Percentiles rank a stretch among this genome's conserved stretches.
phyloP scores from a whole-genome alignment of 1,284 basidiomycete genomes.

The Leccinum huronense region DNA sequence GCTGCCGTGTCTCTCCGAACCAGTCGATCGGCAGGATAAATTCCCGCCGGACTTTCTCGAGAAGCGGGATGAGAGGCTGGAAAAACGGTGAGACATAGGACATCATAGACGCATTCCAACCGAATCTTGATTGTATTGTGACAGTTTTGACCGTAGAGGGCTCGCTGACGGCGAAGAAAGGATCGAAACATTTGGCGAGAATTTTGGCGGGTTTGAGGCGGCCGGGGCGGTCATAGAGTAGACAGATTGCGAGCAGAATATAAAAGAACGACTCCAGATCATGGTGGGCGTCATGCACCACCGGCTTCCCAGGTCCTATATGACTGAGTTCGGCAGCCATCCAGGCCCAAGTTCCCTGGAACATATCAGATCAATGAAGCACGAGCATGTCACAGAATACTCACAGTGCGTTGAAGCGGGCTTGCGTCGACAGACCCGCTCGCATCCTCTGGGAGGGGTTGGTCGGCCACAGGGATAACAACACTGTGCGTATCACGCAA shows the following conservation, averaged over 20 bases:
- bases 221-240: constrained; percentile 10
- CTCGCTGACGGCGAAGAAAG: neutral
- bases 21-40: neutral
- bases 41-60: neutral
- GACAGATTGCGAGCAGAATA: constrained; percentile 9
- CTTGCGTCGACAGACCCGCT: neutral
- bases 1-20: neutral
- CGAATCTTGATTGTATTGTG: neutral
- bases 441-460: neutral
- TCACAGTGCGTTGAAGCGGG: constrained; percentile 1
- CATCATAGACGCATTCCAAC: neutral
- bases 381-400: no score
- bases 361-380: neutral
- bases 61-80: neutral
- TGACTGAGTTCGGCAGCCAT: constrained; percentile 14
- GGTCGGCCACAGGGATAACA: constrained; percentile 3
- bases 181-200: constrained; percentile 8
- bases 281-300: constrained; percentile 2
- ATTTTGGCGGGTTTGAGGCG: neutral
- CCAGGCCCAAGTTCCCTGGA: constrained; percentile 14
- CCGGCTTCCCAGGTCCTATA: neutral
- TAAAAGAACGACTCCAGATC: constrained; percentile 18
- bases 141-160: neutral
- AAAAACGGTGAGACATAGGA: neutral
- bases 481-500: neutral